Conservation (phyloP, 768 basidiomycete species). For the Mrakia gelida region DNA sequence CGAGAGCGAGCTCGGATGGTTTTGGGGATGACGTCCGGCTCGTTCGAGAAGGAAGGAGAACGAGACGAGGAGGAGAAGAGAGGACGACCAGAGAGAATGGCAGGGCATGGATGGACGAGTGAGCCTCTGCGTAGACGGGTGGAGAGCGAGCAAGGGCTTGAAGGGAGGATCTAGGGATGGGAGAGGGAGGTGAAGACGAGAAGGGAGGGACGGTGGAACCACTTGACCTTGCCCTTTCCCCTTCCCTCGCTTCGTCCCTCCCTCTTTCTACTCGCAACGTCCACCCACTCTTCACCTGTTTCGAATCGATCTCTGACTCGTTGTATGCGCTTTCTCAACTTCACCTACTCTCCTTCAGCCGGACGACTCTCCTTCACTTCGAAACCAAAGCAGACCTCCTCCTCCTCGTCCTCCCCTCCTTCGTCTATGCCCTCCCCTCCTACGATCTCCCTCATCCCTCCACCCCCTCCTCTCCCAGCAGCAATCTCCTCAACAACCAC, state of each 20-base stretch:
- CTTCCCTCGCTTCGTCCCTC: neutral
- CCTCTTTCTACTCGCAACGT: neutral
- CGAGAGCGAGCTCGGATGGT: no score
- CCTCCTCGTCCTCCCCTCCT: no score
- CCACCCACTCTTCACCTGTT: neutral
- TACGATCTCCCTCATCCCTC: slow-evolving; percentile 1
- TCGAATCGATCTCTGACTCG: neutral
- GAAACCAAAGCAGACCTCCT: no score
- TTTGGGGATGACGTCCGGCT: no score
- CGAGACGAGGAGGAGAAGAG: no score
- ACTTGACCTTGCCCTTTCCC: neutral
- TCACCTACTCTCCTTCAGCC: neutral
- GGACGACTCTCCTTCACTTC: neutral
- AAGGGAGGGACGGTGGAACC: neutral
- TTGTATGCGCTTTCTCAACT: neutral
- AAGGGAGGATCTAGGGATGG: neutral
- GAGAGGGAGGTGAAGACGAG: no score
- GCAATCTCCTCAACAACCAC: neutral
- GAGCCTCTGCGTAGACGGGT: no score
- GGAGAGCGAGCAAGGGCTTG: no score
- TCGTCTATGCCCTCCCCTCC: neutral
- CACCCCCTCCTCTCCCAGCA: slow-evolving; percentile 11
- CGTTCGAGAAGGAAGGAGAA: no score
- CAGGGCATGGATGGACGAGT: no score
- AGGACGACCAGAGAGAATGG: no score